Conservation (phyloP, 83 land plant species). For the Picea mariana region DNA sequence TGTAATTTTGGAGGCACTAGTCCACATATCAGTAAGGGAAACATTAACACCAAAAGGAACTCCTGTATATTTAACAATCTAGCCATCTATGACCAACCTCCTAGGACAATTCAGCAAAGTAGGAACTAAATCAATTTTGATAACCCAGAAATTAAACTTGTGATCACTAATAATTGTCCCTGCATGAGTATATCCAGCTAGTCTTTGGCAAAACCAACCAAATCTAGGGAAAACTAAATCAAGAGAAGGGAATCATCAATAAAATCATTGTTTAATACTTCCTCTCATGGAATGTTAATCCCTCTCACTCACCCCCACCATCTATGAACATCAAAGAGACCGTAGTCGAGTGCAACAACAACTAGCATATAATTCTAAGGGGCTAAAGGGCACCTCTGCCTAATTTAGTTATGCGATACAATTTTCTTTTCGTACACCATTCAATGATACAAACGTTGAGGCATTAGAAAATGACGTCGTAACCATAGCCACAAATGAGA, state of each 20-base stretch:
- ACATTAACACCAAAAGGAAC: background rate
- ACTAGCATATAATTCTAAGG: too few relatives aligned
- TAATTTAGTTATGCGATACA: too few relatives aligned
- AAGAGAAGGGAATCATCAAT: background rate
- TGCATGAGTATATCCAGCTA: background rate
- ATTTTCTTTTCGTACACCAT: too few relatives aligned
- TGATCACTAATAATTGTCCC: background rate
- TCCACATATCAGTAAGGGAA: background rate
- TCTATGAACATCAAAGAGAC: too few relatives aligned
- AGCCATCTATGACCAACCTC: background rate
- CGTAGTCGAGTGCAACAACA: too few relatives aligned
- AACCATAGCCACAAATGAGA: too few relatives aligned
- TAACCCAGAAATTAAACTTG: background rate
- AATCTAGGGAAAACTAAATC: background rate
- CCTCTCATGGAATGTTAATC: background rate
- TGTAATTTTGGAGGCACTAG: too few relatives aligned
- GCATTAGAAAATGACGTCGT: too few relatives aligned
- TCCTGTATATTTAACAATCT: background rate
- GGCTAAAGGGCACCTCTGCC: too few relatives aligned
- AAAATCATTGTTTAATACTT: background rate
- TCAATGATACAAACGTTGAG: too few relatives aligned
- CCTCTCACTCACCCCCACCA: too few relatives aligned
- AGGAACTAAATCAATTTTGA: background rate
- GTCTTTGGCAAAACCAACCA: background rate
- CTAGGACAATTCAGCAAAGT: background rate